phyloP scores from a whole-genome alignment of 2,329 filamentous ascomycete genomes.

The Calonectria ilicicola region DNA sequence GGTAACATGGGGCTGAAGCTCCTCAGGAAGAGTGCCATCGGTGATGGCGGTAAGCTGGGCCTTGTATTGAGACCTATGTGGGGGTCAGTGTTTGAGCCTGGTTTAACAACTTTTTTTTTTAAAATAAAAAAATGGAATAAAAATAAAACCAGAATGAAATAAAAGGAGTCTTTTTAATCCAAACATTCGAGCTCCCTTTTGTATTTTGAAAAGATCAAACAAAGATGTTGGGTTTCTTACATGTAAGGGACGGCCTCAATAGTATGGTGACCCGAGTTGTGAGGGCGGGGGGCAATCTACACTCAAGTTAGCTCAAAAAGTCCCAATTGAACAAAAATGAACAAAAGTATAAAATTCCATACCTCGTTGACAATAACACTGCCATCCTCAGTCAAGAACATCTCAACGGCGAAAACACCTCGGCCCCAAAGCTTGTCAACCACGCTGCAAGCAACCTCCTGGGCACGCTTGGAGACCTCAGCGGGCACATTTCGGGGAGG shows the following conservation, averaged over 20 bases:
- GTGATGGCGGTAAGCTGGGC: constrained; percentile 90
- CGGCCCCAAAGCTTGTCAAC: constrained; percentile 86
- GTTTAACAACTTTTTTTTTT: neutral
- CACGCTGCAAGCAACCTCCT: constrained; percentile 82
- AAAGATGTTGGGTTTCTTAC: constrained; percentile 25
- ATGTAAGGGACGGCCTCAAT: constrained; percentile 89
- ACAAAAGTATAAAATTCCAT: neutral
- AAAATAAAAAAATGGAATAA: no score
- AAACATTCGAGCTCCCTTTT: neutral
- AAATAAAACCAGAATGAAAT: no score
- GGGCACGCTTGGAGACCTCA: constrained; percentile 72
- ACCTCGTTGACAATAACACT: constrained; percentile 37
- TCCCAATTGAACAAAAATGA: neutral
- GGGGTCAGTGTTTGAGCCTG: neutral
- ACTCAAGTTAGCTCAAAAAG: constrained; percentile 36
- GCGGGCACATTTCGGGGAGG: constrained; percentile 80
- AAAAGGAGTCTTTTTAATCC: no score
- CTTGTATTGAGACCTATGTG: constrained; percentile 80
- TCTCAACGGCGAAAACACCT: constrained; percentile 95
- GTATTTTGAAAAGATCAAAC: neutral
- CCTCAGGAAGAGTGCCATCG: constrained; percentile 65
- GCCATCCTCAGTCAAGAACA: constrained; percentile 86
- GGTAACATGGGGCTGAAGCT: constrained; percentile 69
- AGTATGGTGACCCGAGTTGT: constrained; percentile 95
- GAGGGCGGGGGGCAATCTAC: constrained; percentile 48